Evolutionary conservation across 2,329 filamentous ascomycete genomes (phyloP).

Genomic region (Cladosporium phlei): DNA sequence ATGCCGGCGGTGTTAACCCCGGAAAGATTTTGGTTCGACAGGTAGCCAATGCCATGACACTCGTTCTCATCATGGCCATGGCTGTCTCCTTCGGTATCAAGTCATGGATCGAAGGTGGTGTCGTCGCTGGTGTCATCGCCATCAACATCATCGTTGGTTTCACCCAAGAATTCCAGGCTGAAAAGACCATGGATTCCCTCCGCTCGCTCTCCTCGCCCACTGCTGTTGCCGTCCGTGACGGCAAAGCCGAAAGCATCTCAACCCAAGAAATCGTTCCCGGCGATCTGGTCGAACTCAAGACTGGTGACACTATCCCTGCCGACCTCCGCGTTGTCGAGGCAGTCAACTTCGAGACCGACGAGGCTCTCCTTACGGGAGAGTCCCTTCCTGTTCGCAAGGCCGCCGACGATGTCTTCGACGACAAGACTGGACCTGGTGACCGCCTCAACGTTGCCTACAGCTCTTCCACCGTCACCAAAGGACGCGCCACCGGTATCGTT

Average conservation of each 20-base stretch:
- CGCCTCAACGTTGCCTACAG: constrained; percentile 67
- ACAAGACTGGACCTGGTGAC: constrained; percentile 60
- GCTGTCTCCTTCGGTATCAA: constrained; percentile 44
- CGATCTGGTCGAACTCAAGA: constrained; percentile 44
- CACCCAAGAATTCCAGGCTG: constrained; percentile 44
- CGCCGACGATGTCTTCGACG: constrained; percentile 50
- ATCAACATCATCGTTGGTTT: constrained; percentile 45
- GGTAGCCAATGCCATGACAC: constrained; percentile 71
- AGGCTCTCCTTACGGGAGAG: constrained; percentile 70
- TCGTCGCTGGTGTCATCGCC: constrained; percentile 42
- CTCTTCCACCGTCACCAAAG: constrained; percentile 66
- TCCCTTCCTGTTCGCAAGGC: constrained; percentile 65
- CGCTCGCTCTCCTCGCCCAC: constrained; percentile 45
- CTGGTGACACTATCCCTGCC: constrained; percentile 48
- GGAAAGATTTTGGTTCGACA: constrained; percentile 69
- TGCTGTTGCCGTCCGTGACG: constrained; percentile 43
- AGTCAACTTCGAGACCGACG: constrained; percentile 65
- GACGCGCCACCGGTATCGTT: constrained; percentile 64
- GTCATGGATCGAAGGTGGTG: constrained; percentile 46
- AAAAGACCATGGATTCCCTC: constrained; percentile 48
- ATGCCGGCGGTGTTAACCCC: constrained; percentile 63
- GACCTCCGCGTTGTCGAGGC: constrained; percentile 41
- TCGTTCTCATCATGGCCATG: constrained; percentile 52
- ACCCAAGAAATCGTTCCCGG: constrained; percentile 44
- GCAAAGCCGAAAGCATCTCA: constrained; percentile 37